Evolutionary conservation across 148 eudicot genomes (phyloP), one percentile per base, ranked within the genome.

Genomic region (Amaranthus hypochondriacus): DNA sequence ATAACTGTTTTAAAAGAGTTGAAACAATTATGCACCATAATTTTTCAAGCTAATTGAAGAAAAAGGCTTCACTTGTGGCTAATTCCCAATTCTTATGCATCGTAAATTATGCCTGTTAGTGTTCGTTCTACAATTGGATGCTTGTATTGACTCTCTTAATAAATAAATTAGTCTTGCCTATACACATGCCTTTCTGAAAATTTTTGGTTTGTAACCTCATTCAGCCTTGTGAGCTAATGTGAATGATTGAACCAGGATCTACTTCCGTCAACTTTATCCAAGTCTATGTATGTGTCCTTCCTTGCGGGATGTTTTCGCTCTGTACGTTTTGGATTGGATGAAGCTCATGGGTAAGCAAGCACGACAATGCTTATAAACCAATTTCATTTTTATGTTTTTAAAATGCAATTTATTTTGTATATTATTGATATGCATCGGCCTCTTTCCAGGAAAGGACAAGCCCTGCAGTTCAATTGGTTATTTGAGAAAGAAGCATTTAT

Each of bases 231-330:
- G 39, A 28, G 39, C 39, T 28, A 28, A 46, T 55, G 48, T 71
- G 39, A 69, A 62, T 49, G 54, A 21, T 70, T 49, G 68, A 50
- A 39, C 73, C 86, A 95, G 98, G 87, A 75, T 71, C 77, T 88
- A 52, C 87, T 95, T 75, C 88, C 98, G 3, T 78, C 75, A 49
- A 88, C 86, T 71, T 73, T 92, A 80, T 73, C 76, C 62, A 86
- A 92, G 79, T 92, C 97, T 48, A 90, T 92, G 90, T 90, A 95
- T 75, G 91, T 95, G 69, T 95, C 99, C 48, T 95, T 88, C 77
- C 96, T 95, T 79, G 96, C 97, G 18, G 99, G 99, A 69, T 95
- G 97, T 86, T 95, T 95, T 79, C 97, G 99, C 82, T 95, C 99
- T 49, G 90, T 95, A 66, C 97, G 99, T 78, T 95, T 95, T 76